These are phyloP conservation scores for Trypanosoma caninum DNA, from an alignment of 208 protist species.

Conservation along the genomic window DNA sequence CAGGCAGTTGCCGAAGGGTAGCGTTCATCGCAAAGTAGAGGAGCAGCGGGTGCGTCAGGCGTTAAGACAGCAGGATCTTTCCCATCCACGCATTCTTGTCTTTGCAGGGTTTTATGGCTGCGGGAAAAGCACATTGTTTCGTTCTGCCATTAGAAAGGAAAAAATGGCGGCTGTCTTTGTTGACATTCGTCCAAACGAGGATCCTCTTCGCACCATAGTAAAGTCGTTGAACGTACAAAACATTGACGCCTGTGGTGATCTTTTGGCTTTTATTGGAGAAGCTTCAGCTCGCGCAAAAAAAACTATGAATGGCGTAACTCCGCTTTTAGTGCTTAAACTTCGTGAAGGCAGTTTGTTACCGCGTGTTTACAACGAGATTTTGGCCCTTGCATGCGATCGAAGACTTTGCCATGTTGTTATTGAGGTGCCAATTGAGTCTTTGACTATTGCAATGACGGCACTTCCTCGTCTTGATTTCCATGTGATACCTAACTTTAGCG, in stretches of 20 bases:
- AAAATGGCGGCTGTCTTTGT: slow-evolving; percentile 71
- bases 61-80: slow-evolving; percentile 51
- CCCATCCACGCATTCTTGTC: slow-evolving; percentile 69
- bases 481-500: slow-evolving; percentile 66
- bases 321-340: slow-evolving; percentile 72
- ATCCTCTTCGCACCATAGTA: slow-evolving; percentile 57
- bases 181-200: slow-evolving; percentile 67
- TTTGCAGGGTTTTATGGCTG: slow-evolving; percentile 70
- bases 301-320: slow-evolving; percentile 47
- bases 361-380: slow-evolving; percentile 77
- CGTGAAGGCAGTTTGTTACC: slow-evolving; percentile 62
- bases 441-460: slow-evolving; percentile 48
- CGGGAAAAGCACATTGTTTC: slow-evolving; percentile 68
- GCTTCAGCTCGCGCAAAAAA: slow-evolving; percentile 56
- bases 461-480: slow-evolving; percentile 79
- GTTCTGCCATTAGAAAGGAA: slow-evolving; percentile 51
- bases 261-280: slow-evolving; percentile 78
- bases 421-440: slow-evolving; percentile 67
- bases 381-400: slow-evolving; percentile 66
- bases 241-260: slow-evolving; percentile 81
- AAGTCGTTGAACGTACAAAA: slow-evolving; percentile 76
- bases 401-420: slow-evolving; percentile 73
- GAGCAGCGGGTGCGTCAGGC: slow-evolving; percentile 54
- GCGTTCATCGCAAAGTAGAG: slow-evolving; percentile 49
- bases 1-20: not conserved